Evolutionary conservation across 1,284 basidiomycete species (phyloP), one percentile per base, ranked within the genome.

Genomic region (Sanghuangporus weigelae): DNA sequence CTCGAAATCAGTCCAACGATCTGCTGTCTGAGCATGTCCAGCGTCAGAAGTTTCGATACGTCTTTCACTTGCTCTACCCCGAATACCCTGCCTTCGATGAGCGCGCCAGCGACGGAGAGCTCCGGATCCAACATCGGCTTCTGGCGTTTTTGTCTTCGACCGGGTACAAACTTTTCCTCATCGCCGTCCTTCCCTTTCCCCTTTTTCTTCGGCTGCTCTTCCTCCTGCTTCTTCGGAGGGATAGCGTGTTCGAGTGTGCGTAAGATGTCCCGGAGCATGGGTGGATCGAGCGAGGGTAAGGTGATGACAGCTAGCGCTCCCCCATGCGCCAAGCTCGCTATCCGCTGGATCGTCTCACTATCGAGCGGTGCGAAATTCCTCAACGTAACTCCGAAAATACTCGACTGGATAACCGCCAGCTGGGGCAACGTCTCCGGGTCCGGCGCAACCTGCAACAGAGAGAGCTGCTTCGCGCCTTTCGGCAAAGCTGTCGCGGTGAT

Each of bases 31-130:
- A 93, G 73, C 7, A 85, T 87, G 42, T 87, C 87, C 69, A 93
- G 73, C 48, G 85, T 82, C 35, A 90, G 90, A 63, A 93, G 72
- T 68, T 82, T 82, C 38, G 89, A 81, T 2, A 92, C 83, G 36
- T 84, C 80, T 72, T 78, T 76, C 65, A 92, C 77, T 11, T 79
- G 81, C 7, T 79, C 74, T 19, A 83, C 77, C 59, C 84, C 76
- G 73, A 91, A 84, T 62, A 92, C 81, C 68, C 81, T 77, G 35
- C 89, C 87, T 70, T 92, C 91, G 63, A 92, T 82, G 63, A 92
- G 74, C 48, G 88, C 90, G 19, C 90, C 91, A 63, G 90, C 78
- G n/a, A 93, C 73, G 69, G 76, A 81, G 63, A 93, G 72, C 71
- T 89, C 85, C 3, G 90, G 90, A 14, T 78, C 74, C 63, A 83